Evolutionary conservation across 2,329 filamentous ascomycete species (phyloP), one percentile per base, ranked within the genome.

Genomic region (Nothophaeocryptopus gaeumannii): DNA sequence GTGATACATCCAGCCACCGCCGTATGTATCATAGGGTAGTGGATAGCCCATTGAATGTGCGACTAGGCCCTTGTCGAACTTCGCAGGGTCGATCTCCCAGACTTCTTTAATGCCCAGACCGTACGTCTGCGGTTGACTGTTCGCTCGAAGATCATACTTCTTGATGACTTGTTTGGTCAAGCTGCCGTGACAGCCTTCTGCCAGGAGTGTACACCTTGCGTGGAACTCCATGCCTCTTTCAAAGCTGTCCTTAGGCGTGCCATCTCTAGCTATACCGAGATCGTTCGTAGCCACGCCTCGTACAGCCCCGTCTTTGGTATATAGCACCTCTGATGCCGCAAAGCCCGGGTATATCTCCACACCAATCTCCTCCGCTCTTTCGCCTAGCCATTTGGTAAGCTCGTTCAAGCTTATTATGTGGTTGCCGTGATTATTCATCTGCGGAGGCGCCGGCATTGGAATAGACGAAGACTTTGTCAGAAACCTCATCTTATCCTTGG

Each of bases 181-280:
- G 72, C 89, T 96, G 55, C 93, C 93, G 68, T 99, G 93, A 67
- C 92, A 97, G 10, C 93, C 93, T 74, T 99, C 93, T 10, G 81
- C 93, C 51, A 99, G 90, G 47, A 99, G 78, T 33, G 93, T 99
- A 42, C 93, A 85, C 50, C 87, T 80, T 5, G 93, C 92, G 66
- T 96, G 90, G 68, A 99, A 99, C 73, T 96, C 93, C 93, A 99
- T 99, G 53, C 93, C 93, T 54, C 93, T 82, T 77, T 97, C 91
- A 65, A 96, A 99, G 5, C 79, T 85, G 48, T 93, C 87, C 75
- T 95, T 96, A 32, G 91, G 83, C 69, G 86, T 86, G 34, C 92
- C 92, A 62, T 87, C 81, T 47, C 90, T 81, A 8, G 80, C 84
- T 52, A 99, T 81, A 34, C 93, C 93, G 15, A 96, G 75, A 65